A percentile compares a stretch with the other conserved stretches of the same genome.
Evolutionary conservation across 371 early-diverging fungal genomes (phyloP).

Genomic region (Smittium culicis): DNA sequence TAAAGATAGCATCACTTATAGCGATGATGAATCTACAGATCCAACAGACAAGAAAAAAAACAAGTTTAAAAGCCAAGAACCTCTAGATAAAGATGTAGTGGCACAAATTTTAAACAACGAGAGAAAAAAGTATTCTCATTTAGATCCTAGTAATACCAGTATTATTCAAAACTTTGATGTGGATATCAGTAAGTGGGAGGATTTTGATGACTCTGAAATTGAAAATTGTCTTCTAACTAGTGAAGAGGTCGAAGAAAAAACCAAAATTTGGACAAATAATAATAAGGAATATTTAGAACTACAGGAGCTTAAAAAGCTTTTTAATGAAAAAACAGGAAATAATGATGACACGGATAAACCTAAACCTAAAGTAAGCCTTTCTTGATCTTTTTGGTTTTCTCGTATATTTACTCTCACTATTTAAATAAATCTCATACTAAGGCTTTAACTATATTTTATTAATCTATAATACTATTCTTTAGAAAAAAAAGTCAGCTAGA

Average conservation of each 20-base stretch:
- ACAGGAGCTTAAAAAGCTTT: constrained; percentile 38
- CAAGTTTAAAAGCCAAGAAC: not conserved
- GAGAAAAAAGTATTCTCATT: not conserved
- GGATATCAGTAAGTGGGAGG: constrained; percentile 37
- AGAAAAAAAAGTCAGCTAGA: constrained; percentile 5
- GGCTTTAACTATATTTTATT: too few relatives aligned
- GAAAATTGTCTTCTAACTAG: constrained; percentile 48
- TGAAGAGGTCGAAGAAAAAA: constrained; percentile 62
- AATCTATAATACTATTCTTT: too few relatives aligned
- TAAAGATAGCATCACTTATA: not conserved
- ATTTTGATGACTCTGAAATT: constrained; percentile 69
- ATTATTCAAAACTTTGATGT: constrained; percentile 14
- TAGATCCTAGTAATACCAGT: not conserved
- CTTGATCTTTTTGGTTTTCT: too few relatives aligned
- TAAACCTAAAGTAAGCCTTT: too few relatives aligned
- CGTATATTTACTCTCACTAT: too few relatives aligned
- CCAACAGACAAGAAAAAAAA: not conserved
- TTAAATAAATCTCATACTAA: too few relatives aligned
- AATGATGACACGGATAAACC: constrained; percentile 14
- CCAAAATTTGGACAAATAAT: constrained; percentile 65
- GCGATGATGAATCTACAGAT: not conserved
- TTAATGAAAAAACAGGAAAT: constrained; percentile 13
- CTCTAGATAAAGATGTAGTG: constrained; percentile 6
- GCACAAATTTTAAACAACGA: not conserved
- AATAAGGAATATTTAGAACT: constrained; percentile 76